Evolutionary conservation across 805 yeast species (phyloP).

Genomic region (Naumovozyma castellii): DNA sequence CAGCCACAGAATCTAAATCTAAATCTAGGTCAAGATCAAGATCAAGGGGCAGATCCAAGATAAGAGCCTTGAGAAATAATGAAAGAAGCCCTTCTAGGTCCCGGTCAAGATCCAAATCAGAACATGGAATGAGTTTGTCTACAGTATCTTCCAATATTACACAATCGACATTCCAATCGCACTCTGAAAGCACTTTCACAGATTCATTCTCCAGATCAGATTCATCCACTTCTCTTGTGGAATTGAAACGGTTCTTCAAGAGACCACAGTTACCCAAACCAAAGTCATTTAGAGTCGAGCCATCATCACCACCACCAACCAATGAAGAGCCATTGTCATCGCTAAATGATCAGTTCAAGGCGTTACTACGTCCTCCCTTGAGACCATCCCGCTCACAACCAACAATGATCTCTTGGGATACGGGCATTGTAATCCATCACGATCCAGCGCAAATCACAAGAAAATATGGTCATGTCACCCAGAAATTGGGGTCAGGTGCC

Average conservation of each 20-base stretch:
- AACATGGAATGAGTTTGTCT: background rate
- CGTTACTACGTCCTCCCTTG: conserved; percentile 3
- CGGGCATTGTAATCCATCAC: background rate
- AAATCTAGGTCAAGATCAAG: background rate
- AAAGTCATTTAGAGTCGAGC: background rate
- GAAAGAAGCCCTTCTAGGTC: background rate
- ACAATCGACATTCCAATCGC: background rate
- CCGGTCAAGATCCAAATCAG: background rate
- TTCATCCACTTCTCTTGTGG: conserved; percentile 44
- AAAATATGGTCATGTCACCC: conserved; percentile 66
- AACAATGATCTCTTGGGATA: conserved; percentile 15
- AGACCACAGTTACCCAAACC: conserved; percentile 29
- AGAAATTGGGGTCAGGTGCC: conserved; percentile 73
- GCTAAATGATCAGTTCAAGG: background rate
- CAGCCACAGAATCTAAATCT: background rate
- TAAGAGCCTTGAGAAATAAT: background rate
- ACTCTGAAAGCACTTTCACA: background rate
- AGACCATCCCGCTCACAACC: conserved; percentile 11
- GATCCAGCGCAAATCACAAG: conserved; percentile 19
- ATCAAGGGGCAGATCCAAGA: background rate
- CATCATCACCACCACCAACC: background rate
- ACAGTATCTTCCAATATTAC: background rate
- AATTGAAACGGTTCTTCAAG: conserved; percentile 59
- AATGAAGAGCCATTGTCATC: background rate
- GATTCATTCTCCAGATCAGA: background rate